Evolutionary conservation across 1,139 yeast genomes (phyloP).

Genomic region (Candida mesenterica): DNA sequence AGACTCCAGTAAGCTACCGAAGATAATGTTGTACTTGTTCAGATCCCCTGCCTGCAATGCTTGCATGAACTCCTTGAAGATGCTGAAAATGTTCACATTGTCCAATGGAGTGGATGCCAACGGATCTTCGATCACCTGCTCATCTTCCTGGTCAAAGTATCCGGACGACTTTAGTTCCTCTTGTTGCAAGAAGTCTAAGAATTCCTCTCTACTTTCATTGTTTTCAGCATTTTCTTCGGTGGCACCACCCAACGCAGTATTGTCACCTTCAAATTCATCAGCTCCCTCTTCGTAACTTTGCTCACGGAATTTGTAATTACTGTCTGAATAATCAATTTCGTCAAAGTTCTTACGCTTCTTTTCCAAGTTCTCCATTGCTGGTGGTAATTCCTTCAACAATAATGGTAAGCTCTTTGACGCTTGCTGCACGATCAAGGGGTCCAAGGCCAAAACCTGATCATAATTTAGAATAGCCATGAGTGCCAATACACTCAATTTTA

Average conservation of each 20-base stretch:
- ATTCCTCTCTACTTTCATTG: constrained; percentile 40
- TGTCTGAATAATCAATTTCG: constrained; percentile 32
- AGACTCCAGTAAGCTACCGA: constrained; percentile 14
- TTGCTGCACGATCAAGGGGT: constrained; percentile 16
- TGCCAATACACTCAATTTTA: constrained; percentile 73
- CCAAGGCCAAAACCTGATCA: constrained; percentile 23
- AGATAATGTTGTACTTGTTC: constrained; percentile 12
- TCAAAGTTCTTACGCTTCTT: constrained; percentile 52
- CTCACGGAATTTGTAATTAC: constrained; percentile 12
- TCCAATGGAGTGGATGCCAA: constrained; percentile 78
- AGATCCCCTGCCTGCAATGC: constrained; percentile 12
- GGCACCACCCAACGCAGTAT: constrained; percentile 13
- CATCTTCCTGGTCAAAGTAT: constrained; percentile 47
- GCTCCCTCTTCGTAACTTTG: constrained; percentile 25
- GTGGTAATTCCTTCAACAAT: constrained; percentile 62
- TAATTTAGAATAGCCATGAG: constrained; percentile 50
- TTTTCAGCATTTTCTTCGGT: constrained; percentile 21
- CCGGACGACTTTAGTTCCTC: constrained; percentile 41
- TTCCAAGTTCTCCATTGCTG: constrained; percentile 64
- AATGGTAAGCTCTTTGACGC: constrained; percentile 49
- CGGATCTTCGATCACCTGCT: constrained; percentile 75
- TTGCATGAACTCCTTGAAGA: constrained; percentile 20
- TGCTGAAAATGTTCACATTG: constrained; percentile 57
- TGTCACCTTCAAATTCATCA: constrained; percentile 24
- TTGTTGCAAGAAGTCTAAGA: constrained; percentile 41